A percentile compares a stretch with the other conserved stretches of the same genome.
These are phyloP conservation scores for Colletotrichum sp. DNA, from an alignment of 2,329 filamentous ascomycete genomes.

Conservation along the genomic window DNA sequence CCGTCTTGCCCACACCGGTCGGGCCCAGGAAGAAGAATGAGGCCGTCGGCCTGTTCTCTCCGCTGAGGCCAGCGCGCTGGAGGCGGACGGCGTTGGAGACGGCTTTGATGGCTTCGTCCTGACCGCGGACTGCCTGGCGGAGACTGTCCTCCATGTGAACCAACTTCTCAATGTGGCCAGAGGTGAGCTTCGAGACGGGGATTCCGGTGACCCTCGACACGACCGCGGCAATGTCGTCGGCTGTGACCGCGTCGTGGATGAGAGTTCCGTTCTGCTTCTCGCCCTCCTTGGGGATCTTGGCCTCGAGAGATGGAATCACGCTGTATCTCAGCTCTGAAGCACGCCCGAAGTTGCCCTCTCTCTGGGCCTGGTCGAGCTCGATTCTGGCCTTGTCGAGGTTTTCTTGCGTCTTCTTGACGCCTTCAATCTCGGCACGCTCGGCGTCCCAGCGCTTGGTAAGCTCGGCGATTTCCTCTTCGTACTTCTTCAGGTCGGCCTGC, in stretches of 20 bases:
- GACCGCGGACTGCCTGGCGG: slow-evolving; percentile 82
- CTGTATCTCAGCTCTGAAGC: slow-evolving; percentile 93
- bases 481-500: slow-evolving; percentile 75
- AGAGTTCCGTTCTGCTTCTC: slow-evolving; percentile 60
- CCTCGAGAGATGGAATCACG: slow-evolving; percentile 81
- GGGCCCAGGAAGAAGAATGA: slow-evolving; percentile 98
- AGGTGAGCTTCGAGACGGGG: slow-evolving; percentile 88
- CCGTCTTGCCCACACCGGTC: slow-evolving; percentile 96
- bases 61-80: slow-evolving; percentile 89
- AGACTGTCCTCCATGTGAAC: slow-evolving; percentile 95
- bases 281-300: slow-evolving; percentile 79
- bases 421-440: slow-evolving; percentile 84
- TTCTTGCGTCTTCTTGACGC: slow-evolving; percentile 85
- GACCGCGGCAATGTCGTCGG: slow-evolving; percentile 92
- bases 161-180: slow-evolving; percentile 92
- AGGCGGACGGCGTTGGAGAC: slow-evolving; percentile 93
- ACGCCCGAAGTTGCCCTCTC: slow-evolving; percentile 85
- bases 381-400: slow-evolving; percentile 86
- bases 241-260: slow-evolving; percentile 92
- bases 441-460: slow-evolving; percentile 89
- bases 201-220: slow-evolving; percentile 93
- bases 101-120: slow-evolving; percentile 90
- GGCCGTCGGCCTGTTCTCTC: slow-evolving; percentile 88
- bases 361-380: slow-evolving; percentile 86
- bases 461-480: slow-evolving; percentile 76